Percentiles rank a stretch among this genome's conserved stretches.
Evolutionary conservation across 371 early-diverging fungal species (phyloP).

Genomic region (Dichotomocladium elegans): DNA sequence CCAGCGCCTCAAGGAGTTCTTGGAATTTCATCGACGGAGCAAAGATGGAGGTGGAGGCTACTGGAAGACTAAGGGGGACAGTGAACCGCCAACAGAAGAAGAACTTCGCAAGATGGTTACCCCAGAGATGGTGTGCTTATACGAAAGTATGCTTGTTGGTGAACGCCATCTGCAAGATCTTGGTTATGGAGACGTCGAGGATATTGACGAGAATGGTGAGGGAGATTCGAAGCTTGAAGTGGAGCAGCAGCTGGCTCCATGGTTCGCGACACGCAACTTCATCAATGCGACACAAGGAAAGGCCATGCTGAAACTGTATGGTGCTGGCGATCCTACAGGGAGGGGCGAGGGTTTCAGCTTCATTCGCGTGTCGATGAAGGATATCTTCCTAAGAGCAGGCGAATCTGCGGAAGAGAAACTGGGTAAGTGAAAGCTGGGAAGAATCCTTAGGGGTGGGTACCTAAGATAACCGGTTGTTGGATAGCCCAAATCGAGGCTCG

Average conservation of each 20-base stretch:
- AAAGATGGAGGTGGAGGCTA: conserved; percentile 75
- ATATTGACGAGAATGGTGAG: conserved; percentile 64
- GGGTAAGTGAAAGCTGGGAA: too few relatives aligned
- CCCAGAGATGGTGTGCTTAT: conserved; percentile 98
- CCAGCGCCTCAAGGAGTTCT: conserved; percentile 92
- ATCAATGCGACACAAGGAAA: conserved; percentile 87
- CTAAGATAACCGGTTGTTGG: too few relatives aligned
- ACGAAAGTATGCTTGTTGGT: conserved; percentile 96
- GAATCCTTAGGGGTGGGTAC: too few relatives aligned
- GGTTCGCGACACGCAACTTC: conserved; percentile 97
- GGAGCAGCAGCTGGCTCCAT: conserved; percentile 93
- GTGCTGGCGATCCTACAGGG: conserved; percentile 96
- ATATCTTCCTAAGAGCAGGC: conserved; percentile 88
- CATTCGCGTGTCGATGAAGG: conserved; percentile 95
- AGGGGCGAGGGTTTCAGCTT: conserved; percentile 98
- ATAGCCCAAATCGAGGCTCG: conserved; percentile 73
- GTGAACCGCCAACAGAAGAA: conserved; percentile 86
- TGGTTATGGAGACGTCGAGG: conserved; percentile 76
- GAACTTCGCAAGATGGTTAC: conserved; percentile 92
- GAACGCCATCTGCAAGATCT: conserved; percentile 93
- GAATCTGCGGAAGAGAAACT: conserved; percentile 81
- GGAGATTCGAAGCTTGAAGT: conserved; percentile 75
- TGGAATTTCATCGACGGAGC: conserved; percentile 90
- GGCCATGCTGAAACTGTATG: conserved; percentile 90
- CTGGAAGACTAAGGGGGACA: conserved; percentile 84